Evolutionary conservation across 371 early-diverging fungal genomes (phyloP), one percentile per base, ranked within the genome.

Genomic region (Saksenaea vasiformis): DNA sequence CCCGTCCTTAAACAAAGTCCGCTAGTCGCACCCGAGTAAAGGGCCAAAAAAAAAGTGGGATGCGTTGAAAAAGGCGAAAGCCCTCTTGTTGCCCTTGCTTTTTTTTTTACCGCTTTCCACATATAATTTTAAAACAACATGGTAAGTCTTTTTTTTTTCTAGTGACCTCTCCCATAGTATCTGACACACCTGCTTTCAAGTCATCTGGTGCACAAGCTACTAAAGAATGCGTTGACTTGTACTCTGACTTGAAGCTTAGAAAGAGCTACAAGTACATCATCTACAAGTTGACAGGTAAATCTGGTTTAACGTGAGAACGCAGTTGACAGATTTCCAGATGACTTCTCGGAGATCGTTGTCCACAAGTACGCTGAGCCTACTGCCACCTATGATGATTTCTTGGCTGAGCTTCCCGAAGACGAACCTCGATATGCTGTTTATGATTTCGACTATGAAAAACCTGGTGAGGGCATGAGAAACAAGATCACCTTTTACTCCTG

Each of bases 361-460:
- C 93, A 92, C n/a, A 85, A 85, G 68, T 66, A 79, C 53, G 77
- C 78, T 28, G 79, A 73, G 56, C n/a, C n/a, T n/a, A 57, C 55
- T 27, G 79, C 68, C 35, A 71, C 71, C 22, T 95, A 92, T 69
- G 85, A 89, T 22, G 83, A 80, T 5, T 95, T 95, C 68, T 58
- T 93, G 27, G 59, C 22, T 1, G 39, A 62, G 2, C 84, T 95
- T 36, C 94, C 95, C 38, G 73, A 69, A 26, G 61, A 77, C 57
- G 90, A 89, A 51, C 90, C 94, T 70, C 89, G 94, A 60, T 95
- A 87, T 72, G 93, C 90, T 61, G 89, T 95, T 35, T 95, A 85
- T 71, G 95, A 95, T 75, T 88, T 95, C 67, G 86, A 88, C 26
- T 95, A 83, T 69, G 83, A 85, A 59, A 86, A 84, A 64, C 58